Evolutionary conservation across 495 filamentous ascomycete genomes (phyloP), one percentile per base, ranked within the genome.

Genomic region (Penicillium samsonianum): DNA sequence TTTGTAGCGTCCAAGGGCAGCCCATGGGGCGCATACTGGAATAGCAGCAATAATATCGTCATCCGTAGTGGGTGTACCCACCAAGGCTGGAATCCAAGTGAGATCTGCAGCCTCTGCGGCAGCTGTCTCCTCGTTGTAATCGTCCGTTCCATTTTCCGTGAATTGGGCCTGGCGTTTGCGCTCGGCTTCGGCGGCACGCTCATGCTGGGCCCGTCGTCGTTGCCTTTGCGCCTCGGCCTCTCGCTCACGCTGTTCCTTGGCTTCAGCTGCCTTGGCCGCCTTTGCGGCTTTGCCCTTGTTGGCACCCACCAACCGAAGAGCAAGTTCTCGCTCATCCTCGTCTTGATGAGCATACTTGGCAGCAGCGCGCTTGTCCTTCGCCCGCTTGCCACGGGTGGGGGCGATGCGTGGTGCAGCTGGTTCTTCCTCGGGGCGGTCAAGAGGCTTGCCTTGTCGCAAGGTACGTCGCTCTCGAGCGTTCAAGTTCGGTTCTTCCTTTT

Each of bases 321-420:
- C 91, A 1, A 92, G 79, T 33, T 81, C 84, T 40, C 92, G 89
- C 60, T 98, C 94, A 66, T 94, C 92, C 17, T 95, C 92, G 65
- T 96, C 92, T 80, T 98, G 94, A 64, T 95, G 80, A 31, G 90
- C 91, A 71, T 98, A 98, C 73, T 97, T 98, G 45, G 82, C 73
- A 25, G 91, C 90, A 0, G 89, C 83, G 65, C 95, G 96, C 77
- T 94, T 96, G 44, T 84, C 83, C 67, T 96, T 98, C 43, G 78
- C 81, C 54, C 83, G 85, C 72, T 96, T 93, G 37, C 92, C 94
- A 25, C 93, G 90, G 38, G 88, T 84, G 31, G 71, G 71, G 33
- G 70, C 67, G 55, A 60, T 61, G 7, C 62, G 62, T n/a, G 65
- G 42, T 8, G 55, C 38, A 10, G 53, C 26, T 8, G 61, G 59